Percentiles rank a stretch among this genome's conserved stretches.
Conservation (phyloP, 2,329 filamentous ascomycete species). For the Sphaerulina musiva region DNA sequence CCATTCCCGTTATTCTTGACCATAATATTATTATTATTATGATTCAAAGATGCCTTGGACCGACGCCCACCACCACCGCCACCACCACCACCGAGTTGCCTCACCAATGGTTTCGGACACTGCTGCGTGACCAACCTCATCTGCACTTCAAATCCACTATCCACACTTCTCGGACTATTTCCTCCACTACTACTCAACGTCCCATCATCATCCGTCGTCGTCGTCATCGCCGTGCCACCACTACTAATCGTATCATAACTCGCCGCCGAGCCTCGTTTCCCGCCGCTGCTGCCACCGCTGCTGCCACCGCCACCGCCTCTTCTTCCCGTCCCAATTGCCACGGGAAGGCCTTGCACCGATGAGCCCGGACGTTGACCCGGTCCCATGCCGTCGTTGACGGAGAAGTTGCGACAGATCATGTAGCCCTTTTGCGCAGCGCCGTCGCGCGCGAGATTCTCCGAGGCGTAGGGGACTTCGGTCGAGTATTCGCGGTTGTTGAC, state of each 20-base stretch:
- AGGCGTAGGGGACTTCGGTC: constrained; percentile 78
- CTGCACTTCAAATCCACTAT: constrained; percentile 39
- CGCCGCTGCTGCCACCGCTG: too few relatives aligned
- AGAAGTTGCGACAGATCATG: constrained; percentile 97
- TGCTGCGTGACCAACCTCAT: constrained; percentile 23
- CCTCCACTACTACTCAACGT: constrained; percentile 47
- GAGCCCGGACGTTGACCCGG: constrained; percentile 51
- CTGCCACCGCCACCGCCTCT: too few relatives aligned
- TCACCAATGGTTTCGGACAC: constrained; percentile 12
- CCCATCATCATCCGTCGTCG: constrained; percentile 29
- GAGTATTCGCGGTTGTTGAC: constrained; percentile 97
- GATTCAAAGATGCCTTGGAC: too few relatives aligned
- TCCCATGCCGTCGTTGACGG: constrained; percentile 89
- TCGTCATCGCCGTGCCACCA: too few relatives aligned
- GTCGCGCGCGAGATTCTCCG: constrained; percentile 76
- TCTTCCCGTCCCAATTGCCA: constrained; percentile 57
- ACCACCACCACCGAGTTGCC: constrained; percentile 4
- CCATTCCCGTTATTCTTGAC: too few relatives aligned
- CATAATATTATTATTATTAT: too few relatives aligned
- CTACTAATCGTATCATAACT: constrained; percentile 42
- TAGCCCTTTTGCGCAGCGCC: constrained; percentile 93
- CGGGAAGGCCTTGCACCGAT: constrained; percentile 56
- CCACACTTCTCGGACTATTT: constrained; percentile 48
- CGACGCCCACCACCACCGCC: too few relatives aligned
- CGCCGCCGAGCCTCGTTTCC: constrained; percentile 38